A percentile compares a stretch with the other conserved stretches of the same genome.
Evolutionary conservation across 495 filamentous ascomycete species (phyloP).

Genomic region (Daldinia childiae): DNA sequence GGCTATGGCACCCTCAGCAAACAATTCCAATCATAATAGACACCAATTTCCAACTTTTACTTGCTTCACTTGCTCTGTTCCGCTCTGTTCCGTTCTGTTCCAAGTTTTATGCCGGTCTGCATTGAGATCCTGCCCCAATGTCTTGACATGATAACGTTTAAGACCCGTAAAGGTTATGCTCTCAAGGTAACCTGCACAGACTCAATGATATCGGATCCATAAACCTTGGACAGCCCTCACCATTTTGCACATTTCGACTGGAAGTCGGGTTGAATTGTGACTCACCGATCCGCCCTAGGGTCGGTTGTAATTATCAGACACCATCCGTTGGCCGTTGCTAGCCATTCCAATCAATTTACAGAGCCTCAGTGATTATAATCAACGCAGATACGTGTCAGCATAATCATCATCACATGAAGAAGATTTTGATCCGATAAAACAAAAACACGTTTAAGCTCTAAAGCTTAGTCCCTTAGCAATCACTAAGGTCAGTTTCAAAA

Average conservation of each 20-base stretch:
- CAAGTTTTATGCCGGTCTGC: background rate
- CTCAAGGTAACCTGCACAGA: background rate
- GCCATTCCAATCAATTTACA: background rate
- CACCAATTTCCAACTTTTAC: constrained; percentile 5
- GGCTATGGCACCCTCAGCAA: constrained; percentile 4
- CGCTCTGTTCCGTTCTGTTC: background rate
- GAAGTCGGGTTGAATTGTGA: background rate
- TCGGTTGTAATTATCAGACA: background rate
- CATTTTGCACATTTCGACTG: background rate
- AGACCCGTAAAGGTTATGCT: background rate
- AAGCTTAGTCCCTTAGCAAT: background rate
- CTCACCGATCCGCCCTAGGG: background rate
- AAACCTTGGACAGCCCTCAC: background rate
- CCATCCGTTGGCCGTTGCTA: background rate
- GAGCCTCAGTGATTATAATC: constrained; percentile 1
- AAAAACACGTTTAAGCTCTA: background rate
- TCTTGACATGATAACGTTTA: background rate
- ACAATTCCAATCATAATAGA: constrained; percentile 22
- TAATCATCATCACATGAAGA: background rate
- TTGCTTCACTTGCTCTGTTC: background rate
- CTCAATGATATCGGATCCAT: background rate
- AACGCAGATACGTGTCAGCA: background rate
- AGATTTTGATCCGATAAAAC: background rate
- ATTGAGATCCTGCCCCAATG: background rate
- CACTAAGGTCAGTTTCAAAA: background rate